Evolutionary conservation across 2,329 filamentous ascomycete genomes (phyloP).

Genomic region (Hymenoscyphus albidus): DNA sequence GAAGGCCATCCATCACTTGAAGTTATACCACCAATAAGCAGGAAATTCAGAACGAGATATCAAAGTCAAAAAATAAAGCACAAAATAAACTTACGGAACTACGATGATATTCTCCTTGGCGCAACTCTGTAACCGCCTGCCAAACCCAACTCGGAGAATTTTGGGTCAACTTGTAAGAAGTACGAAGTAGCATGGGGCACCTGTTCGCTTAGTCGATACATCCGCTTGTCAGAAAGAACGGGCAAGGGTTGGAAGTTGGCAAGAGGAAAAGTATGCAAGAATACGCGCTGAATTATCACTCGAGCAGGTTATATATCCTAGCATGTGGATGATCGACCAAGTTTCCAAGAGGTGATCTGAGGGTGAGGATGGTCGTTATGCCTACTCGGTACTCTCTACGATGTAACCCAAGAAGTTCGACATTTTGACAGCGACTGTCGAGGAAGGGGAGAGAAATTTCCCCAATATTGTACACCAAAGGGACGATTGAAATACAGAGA

Average conservation of each 20-base stretch:
- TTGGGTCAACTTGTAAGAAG: not conserved
- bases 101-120: not conserved
- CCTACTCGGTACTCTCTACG: not conserved
- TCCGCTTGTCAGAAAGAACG: not conserved
- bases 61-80: not conserved
- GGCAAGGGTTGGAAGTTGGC: not conserved
- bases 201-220: not conserved
- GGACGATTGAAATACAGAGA: too few relatives aligned
- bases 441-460: not conserved
- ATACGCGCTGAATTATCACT: not conserved
- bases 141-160: not conserved
- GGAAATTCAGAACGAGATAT: not conserved
- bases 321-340: not conserved
- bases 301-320: not conserved
- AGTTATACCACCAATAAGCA: not conserved
- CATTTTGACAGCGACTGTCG: not conserved
- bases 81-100: not conserved
- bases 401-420: not conserved
- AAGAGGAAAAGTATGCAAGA: not conserved
- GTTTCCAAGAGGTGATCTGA: not conserved
- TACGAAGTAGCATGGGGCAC: not conserved
- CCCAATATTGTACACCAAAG: too few relatives aligned
- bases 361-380: not conserved
- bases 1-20: not conserved
- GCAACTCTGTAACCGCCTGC: not conserved